Percentiles rank a stretch among this genome's conserved stretches.
Conservation (phyloP, 2,329 filamentous ascomycete species). For the Thelonectria discophora region DNA sequence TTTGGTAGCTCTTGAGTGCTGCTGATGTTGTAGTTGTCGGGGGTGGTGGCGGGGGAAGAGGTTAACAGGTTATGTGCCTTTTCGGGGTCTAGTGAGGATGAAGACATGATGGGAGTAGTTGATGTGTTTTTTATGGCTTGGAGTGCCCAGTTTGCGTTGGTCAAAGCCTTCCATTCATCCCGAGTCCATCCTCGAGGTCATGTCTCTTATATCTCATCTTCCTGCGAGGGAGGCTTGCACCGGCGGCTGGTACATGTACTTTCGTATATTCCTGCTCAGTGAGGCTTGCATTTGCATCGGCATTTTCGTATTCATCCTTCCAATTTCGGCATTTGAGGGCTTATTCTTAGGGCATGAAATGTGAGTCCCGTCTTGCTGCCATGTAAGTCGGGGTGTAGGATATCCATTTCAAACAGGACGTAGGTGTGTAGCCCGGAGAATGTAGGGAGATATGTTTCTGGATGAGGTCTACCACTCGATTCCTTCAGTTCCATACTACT, state of each 20-base stretch:
- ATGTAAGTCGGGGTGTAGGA: too few species aligned
- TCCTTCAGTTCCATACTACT: too few species aligned
- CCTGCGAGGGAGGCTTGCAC: neutral
- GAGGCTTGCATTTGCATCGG: too few species aligned
- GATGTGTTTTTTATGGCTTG: too few species aligned
- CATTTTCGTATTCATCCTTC: neutral
- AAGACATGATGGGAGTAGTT: neutral
- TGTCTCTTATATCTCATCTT: neutral
- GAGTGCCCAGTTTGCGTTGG: too few species aligned
- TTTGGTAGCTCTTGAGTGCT: neutral
- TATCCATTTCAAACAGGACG: too few species aligned
- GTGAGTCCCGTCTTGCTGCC: too few species aligned
- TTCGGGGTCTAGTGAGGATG: neutral
- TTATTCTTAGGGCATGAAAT: neutral
- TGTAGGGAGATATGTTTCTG: too few species aligned
- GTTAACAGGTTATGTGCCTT: neutral
- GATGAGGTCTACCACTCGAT: too few species aligned
- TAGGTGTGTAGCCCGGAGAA: too few species aligned
- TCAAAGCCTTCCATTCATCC: too few species aligned
- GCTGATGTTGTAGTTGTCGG: neutral
- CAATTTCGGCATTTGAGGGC: neutral
- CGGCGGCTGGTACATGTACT: constrained; percentile 1
- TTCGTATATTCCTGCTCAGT: neutral
- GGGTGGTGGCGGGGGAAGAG: neutral
- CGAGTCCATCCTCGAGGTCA: too few species aligned